Base-by-base conservation (phyloP, 2,329 filamentous ascomycete genomes). In the Teratosphaeria pseudoeucalypti region DNA sequence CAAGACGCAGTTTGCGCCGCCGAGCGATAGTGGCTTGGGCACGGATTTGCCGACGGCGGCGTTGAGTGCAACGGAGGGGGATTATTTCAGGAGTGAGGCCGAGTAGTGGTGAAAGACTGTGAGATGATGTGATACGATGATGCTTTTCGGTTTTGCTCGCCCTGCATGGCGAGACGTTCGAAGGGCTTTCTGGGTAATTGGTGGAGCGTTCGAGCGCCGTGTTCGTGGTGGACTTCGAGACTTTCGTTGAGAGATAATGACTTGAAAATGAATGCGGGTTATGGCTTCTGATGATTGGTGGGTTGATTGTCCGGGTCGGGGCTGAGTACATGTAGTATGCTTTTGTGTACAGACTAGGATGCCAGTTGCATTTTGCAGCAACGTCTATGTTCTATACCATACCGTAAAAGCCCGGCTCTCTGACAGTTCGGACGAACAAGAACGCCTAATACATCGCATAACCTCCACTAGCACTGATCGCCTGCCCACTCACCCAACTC, bases 391-490 rank as follows among this genome's bases (percentile, higher is more conserved):
- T 37, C 23, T 39, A n/a, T 34, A 6, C 27, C 29, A 19, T 52
- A 29, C 52, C 37, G 9, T 55, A 27, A 11, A 23, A 39, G 37
- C n/a, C 57, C 27, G 19, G 27, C 27, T 26, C 11, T 16, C 27
- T 39, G 7, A 39, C 12, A 16, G 37, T 2, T 6, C 9, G 12
- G 47, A 53, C 16, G 12, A 14, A 14, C 5, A n/a, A 23, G 37
- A 16, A 49, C n/a, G 43, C 19, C 26, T 62, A 68, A 59, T 67
- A 67, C 61, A 60, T 58, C 6, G 55, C 56, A 59, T 62, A 65
- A 2, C 78, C 82, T 11, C 83, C 83, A 64, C 77, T 81, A 0
- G 79, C 81, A 62, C 77, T 79, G 23, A 86, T 76, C 0, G 77
- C 76, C 70, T 85, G 82, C 14, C 83, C 83, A 2, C 60, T 61